Evolutionary conservation across 2,329 filamentous ascomycete species (phyloP).

Genomic region (Pseudocercospora vitis): DNA sequence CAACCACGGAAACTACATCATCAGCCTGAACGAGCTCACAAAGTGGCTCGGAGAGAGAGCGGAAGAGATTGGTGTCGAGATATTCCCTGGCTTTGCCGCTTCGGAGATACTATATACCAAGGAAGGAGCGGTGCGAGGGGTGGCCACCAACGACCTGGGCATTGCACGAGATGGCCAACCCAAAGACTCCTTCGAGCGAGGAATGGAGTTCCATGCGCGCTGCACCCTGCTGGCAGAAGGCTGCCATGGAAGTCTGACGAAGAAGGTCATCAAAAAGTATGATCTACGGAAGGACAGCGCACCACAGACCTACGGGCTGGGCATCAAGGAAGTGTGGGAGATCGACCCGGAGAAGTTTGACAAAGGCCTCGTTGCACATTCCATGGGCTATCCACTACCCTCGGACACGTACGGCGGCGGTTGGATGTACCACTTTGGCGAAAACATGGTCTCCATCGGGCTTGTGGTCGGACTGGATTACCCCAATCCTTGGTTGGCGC

Average conservation of each 20-base stretch:
- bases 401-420: constrained; percentile 90
- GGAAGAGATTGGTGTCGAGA: constrained; percentile 93
- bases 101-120: constrained; percentile 84
- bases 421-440: constrained; percentile 99
- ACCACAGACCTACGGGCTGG: constrained; percentile 91
- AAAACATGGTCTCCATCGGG: constrained; percentile 90
- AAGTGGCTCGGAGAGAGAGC: constrained; percentile 95
- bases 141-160: constrained; percentile 93
- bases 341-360: constrained; percentile 88
- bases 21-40: constrained; percentile 90
- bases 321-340: constrained; percentile 97
- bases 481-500: constrained; percentile 91
- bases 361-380: constrained; percentile 81
- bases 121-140: constrained; percentile 87
- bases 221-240: constrained; percentile 92
- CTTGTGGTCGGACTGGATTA: constrained; percentile 94
- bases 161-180: constrained; percentile 77
- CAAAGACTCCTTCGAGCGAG: constrained; percentile 88
- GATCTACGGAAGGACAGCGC: constrained; percentile 85
- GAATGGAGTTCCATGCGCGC: constrained; percentile 96
- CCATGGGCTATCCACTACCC: constrained; percentile 87
- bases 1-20: constrained; percentile 96
- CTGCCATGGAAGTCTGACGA: constrained; percentile 91
- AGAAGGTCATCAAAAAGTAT: constrained; percentile 92
- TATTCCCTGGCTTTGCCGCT: constrained; percentile 91